A percentile compares a stretch with the other conserved stretches of the same genome.
Conservation (phyloP, 805 yeast genomes). For the Starmerella lactis-condensi region DNA sequence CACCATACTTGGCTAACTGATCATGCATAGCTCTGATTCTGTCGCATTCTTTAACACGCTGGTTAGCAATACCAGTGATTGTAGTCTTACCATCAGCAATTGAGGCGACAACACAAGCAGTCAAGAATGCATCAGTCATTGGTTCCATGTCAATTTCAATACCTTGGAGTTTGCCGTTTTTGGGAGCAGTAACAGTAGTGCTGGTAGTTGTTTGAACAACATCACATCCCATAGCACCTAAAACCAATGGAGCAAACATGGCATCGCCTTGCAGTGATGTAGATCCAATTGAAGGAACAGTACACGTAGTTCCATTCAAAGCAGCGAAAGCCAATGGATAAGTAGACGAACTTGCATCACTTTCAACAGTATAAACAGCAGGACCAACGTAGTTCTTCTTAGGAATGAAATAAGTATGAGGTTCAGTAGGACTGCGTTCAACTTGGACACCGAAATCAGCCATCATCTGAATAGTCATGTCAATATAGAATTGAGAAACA, state of each 20-base stretch:
- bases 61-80: slow-evolving; percentile 92
- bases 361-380: slow-evolving; percentile 68
- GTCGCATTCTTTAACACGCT: slow-evolving; percentile 93
- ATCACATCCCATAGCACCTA: slow-evolving; percentile 84
- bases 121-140: slow-evolving; percentile 95
- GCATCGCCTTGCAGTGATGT: slow-evolving; percentile 94
- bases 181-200: slow-evolving; percentile 67
- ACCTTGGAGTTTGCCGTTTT: slow-evolving; percentile 42
- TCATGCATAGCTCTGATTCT: slow-evolving; percentile 87
- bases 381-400: slow-evolving; percentile 68
- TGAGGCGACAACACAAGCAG: slow-evolving; percentile 96
- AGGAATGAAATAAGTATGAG: slow-evolving; percentile 79
- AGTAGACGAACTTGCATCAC: slow-evolving; percentile 95
- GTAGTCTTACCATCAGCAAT: slow-evolving; percentile 56
- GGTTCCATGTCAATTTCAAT: slow-evolving; percentile 93
- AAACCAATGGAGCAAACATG: slow-evolving; percentile 79
- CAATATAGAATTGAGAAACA: slow-evolving; percentile 84
- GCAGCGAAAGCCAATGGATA: slow-evolving; percentile 97
- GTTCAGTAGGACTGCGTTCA: slow-evolving; percentile 46
- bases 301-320: slow-evolving; percentile 77
- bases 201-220: slow-evolving; percentile 69
- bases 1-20: slow-evolving; percentile 81
- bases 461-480: slow-evolving; percentile 96
- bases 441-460: slow-evolving; percentile 69
- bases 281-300: slow-evolving; percentile 85